Evolutionary conservation across 2,329 filamentous ascomycete species (phyloP), one percentile per base, ranked within the genome.

Genomic region (Furcasterigmium furcatum): DNA sequence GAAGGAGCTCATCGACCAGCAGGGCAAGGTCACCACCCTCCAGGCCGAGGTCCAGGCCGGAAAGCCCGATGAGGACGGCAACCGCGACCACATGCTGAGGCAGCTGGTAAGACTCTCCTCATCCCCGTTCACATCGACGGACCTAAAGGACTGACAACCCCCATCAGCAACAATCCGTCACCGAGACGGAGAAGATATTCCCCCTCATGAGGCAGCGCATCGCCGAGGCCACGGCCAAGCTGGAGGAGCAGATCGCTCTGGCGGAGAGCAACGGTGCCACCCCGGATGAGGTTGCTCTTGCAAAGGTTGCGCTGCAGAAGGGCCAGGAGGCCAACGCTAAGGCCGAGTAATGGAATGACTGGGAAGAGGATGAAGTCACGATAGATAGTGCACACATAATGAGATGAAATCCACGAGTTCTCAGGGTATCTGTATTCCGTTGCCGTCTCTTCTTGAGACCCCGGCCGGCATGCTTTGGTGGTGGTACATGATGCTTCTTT

Each of bases 171-270:
- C 79, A 81, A 72, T 91, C 88, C 19, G 72, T 91, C n/a, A 83
- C 91, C 53, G 88, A 99, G 70, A 97, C 94, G 9, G 87, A 87
- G 62, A 87, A 84, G 46, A 82, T 97, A 22, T 87, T 97, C 57
- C 85, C 77, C 3, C 81, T 81, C 2, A 69, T 97, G 53, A 79
- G 79, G 56, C 64, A 80, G 59, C 85, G 88, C 59, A 90, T 96
- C 55, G 68, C 67, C 38, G 81, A 85, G 46, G 85, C 90, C 2
- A 71, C 91, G 34, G 73, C 78, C 46, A 88, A 84, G 60, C 73
- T 96, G 41, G 83, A 95, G 68, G 79, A 86, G 54, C 77, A 89
- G 64, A 73, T 96, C 56, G 88, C 91, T 55, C 71, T 79, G n/a
- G 67, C 68, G 22, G 80, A 74, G 55, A 70, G 72, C 52, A 70